These are phyloP conservation scores for Cicer cuneatum DNA, from an alignment of 306 rosid genomes.

Conservation along the genomic window DNA sequence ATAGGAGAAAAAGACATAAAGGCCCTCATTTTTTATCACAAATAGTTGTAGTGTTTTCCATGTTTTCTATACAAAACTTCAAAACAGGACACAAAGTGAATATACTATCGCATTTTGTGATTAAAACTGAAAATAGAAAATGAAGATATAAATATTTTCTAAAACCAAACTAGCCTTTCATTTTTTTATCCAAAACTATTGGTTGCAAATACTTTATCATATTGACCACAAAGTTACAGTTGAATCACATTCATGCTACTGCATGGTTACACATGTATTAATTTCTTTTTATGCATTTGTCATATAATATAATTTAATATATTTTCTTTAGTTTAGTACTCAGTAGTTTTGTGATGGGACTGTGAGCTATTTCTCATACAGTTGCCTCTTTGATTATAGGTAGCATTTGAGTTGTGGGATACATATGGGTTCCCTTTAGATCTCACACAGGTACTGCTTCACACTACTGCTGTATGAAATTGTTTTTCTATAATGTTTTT, in stretches of 20 bases:
- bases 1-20: too few species aligned
- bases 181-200: slow-evolving; percentile 13
- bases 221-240: slow-evolving; percentile 27
- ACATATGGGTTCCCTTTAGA: slow-evolving; percentile 95
- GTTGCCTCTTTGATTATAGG: slow-evolving; percentile 61
- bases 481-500: slow-evolving; percentile 21
- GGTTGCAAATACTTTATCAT: slow-evolving; percentile 26
- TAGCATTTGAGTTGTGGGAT: slow-evolving; percentile 97
- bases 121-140: neutral
- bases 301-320: slow-evolving; percentile 18
- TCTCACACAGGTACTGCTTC: slow-evolving; percentile 83
- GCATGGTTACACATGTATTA: slow-evolving; percentile 6
- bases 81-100: neutral
- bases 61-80: neutral
- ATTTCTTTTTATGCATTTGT: slow-evolving; percentile 4
- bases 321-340: neutral
- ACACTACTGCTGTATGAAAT: slow-evolving; percentile 17
- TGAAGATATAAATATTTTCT: slow-evolving; percentile 1
- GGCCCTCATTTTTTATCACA: too few species aligned
- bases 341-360: slow-evolving; percentile 11
- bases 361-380: slow-evolving; percentile 43
- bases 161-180: neutral
- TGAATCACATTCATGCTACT: neutral
- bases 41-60: too few species aligned
- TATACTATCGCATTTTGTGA: neutral